Conservation (phyloP, 768 basidiomycete species). For the Cystoderma amianthinum region DNA sequence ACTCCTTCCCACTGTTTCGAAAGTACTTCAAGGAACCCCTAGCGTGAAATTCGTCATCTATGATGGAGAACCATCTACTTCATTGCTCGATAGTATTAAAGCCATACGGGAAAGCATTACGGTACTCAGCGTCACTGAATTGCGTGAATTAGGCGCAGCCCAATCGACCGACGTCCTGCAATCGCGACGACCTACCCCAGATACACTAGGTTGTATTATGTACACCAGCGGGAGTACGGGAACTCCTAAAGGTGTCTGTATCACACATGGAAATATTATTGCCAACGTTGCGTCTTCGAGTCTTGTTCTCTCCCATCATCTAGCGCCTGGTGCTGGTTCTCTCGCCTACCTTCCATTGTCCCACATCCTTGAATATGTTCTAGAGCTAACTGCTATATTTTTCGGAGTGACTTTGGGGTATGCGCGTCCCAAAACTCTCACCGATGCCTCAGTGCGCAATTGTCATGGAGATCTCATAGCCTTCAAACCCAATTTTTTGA, state of each 20-base stretch:
- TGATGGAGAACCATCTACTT: constrained; percentile 59
- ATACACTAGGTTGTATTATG: constrained; percentile 47
- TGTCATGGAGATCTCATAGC: constrained; percentile 79
- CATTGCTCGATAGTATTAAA: constrained; percentile 53
- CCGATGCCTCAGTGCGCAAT: constrained; percentile 86
- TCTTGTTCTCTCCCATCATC: constrained; percentile 60
- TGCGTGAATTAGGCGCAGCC: constrained; percentile 57
- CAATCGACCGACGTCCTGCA: constrained; percentile 47
- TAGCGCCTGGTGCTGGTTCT: constrained; percentile 55
- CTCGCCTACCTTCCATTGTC: constrained; percentile 92
- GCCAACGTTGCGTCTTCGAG: constrained; percentile 80
- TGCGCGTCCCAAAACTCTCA: constrained; percentile 92
- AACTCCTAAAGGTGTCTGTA: constrained; percentile 88
- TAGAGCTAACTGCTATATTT: constrained; percentile 74
- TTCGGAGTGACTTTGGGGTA: constrained; percentile 82
- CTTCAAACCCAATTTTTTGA: constrained; percentile 84
- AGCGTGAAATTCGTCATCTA: constrained; percentile 78
- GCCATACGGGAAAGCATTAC: constrained; percentile 49
- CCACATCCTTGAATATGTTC: constrained; percentile 93
- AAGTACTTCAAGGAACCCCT: constrained; percentile 67
- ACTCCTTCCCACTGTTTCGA: constrained; percentile 70
- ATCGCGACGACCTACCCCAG: constrained; percentile 33
- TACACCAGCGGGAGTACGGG: constrained; percentile 89
- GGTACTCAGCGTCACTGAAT: constrained; percentile 60
- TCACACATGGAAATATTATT: constrained; percentile 83